Evolutionary conservation across 164 flowering plant genomes (phyloP).

Genomic region (Tetrastigma voinierianum): DNA sequence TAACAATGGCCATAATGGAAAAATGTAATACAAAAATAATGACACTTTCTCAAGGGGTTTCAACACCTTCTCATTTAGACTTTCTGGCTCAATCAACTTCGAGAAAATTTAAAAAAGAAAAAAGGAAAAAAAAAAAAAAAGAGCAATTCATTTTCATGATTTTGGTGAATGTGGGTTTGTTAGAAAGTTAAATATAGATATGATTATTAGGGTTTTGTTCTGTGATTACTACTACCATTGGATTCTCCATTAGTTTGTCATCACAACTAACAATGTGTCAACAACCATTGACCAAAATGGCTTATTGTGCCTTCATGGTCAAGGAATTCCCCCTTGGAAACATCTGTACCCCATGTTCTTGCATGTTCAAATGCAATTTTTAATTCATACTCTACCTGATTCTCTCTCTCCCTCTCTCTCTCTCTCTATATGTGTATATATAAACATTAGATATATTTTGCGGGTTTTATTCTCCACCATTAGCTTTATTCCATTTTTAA

Average conservation of each 20-base stretch:
- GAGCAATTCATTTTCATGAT: background rate
- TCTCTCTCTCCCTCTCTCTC: background rate
- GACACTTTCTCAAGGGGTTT: conserved; percentile 6
- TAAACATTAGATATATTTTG: too few species aligned
- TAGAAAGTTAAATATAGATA: background rate
- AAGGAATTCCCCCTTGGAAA: conserved; percentile 8
- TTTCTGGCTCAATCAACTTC: background rate
- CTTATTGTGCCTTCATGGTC: background rate
- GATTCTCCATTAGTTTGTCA: conserved; percentile 6
- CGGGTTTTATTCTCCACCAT: background rate
- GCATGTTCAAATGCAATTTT: conserved; percentile 14
- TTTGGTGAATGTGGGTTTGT: background rate
- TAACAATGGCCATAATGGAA: conserved; percentile 1
- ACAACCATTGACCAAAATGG: conserved; percentile 9
- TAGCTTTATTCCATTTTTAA: conserved; percentile 24
- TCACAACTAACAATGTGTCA: conserved; percentile 4
- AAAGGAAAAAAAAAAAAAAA: too few species aligned
- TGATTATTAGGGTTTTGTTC: background rate
- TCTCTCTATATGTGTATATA: background rate
- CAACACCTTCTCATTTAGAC: background rate
- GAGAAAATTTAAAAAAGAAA: too few species aligned
- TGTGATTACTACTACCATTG: background rate
- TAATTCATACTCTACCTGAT: background rate
- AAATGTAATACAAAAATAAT: background rate
- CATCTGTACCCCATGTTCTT: conserved; percentile 26